phyloP scores from a whole-genome alignment of 2,329 filamentous ascomycete genomes.

The Colletotrichum kahawae region DNA sequence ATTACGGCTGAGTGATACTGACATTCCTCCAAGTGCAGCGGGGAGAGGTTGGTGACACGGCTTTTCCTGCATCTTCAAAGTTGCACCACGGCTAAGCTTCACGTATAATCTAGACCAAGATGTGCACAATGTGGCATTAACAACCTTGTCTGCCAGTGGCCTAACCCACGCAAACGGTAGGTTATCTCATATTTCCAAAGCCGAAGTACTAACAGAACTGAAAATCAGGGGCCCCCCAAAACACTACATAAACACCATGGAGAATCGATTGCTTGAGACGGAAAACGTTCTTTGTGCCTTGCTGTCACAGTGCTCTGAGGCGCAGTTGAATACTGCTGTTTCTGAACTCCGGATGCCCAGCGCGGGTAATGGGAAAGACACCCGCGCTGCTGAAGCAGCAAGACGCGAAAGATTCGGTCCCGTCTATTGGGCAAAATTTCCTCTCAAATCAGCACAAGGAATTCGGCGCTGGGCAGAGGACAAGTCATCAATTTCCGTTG shows the following conservation, averaged over 20 bases:
- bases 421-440: slow-evolving; percentile 6
- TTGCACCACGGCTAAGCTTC: not conserved
- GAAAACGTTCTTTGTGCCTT: slow-evolving; percentile 4
- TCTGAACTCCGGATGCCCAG: not conserved
- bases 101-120: not conserved
- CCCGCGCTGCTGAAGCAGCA: not conserved
- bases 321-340: not conserved
- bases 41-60: not conserved
- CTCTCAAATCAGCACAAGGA: not conserved
- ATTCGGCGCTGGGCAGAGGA: not conserved
- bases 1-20: not conserved
- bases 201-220: not conserved
- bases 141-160: slow-evolving; percentile 14
- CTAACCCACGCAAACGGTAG: slow-evolving; percentile 18
- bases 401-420: not conserved
- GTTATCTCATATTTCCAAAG: not conserved
- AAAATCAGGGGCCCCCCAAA: slow-evolving; percentile 16
- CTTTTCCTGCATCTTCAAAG: not conserved
- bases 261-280: slow-evolving; percentile 10
- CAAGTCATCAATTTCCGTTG: not conserved
- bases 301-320: not conserved
- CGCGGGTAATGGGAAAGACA: too few species aligned
- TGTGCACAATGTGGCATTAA: slow-evolving; percentile 19
- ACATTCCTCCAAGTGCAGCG: slow-evolving; percentile 6
- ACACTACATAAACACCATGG: slow-evolving; percentile 9